Evolutionary conservation across 148 eudicot genomes (phyloP).

Genomic region (Vaccinium corymbosum): DNA sequence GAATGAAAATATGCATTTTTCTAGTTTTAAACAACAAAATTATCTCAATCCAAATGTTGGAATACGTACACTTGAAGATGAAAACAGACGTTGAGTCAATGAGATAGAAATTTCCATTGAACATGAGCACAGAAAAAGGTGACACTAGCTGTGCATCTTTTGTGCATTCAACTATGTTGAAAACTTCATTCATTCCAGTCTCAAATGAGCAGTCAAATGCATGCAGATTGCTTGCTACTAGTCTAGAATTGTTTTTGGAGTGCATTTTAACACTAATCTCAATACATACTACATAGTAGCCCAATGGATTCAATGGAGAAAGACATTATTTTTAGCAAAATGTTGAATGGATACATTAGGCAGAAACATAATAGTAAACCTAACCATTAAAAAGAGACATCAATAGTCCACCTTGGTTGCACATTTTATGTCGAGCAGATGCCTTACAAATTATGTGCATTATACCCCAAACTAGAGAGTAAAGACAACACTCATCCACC

Average conservation of each 20-base stretch:
- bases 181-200: background rate
- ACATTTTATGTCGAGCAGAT: background rate
- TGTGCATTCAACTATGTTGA: background rate
- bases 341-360: background rate
- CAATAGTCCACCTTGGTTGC: background rate
- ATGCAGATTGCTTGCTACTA: background rate
- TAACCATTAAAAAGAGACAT: conserved; percentile 58
- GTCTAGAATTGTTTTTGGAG: background rate
- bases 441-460: background rate
- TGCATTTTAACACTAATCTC: background rate
- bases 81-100: background rate
- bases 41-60: background rate
- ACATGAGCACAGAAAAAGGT: background rate
- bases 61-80: background rate
- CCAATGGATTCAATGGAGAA: background rate
- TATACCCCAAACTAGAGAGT: conserved; percentile 34
- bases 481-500: conserved; percentile 46
- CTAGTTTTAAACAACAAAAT: background rate
- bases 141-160: background rate
- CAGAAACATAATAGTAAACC: background rate
- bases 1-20: background rate
- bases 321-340: background rate
- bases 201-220: background rate
- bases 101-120: too few relatives aligned
- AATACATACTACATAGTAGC: background rate